phyloP scores from a whole-genome alignment of 2,329 filamentous ascomycete genomes.

The Fonsecaea nubica region DNA sequence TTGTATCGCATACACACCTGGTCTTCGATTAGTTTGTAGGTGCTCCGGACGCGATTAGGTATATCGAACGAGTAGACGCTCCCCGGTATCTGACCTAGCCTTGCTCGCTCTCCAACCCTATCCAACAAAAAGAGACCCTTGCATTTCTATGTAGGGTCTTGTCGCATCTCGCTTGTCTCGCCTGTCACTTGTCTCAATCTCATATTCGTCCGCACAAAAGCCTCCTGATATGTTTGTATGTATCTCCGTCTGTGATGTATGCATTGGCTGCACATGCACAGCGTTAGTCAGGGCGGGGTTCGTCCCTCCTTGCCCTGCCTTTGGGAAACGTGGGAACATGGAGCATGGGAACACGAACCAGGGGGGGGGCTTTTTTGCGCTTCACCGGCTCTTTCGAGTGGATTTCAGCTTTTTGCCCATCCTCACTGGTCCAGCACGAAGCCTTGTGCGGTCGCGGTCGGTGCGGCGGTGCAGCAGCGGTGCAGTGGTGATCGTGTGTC shows the following conservation, averaged over 20 bases:
- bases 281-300: slow-evolving; percentile 13
- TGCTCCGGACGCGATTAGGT: no score
- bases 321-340: not conserved
- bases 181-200: not conserved
- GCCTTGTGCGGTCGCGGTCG: not conserved
- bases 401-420: not conserved
- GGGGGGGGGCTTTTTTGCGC: not conserved
- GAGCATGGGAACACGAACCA: not conserved
- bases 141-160: no score
- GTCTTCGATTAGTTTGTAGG: no score
- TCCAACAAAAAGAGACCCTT: not conserved
- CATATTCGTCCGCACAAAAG: not conserved
- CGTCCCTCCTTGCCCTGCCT: no score
- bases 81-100: slow-evolving; percentile 9
- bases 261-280: not conserved
- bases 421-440: not conserved
- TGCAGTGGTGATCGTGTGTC: no score
- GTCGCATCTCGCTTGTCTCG: no score
- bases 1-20: no score
- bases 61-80: not conserved
- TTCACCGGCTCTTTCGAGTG: not conserved
- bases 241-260: no score
- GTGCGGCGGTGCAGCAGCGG: no score
- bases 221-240: not conserved
- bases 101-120: not conserved